Evolutionary conservation across 2,329 filamentous ascomycete genomes (phyloP).

Genomic region (Sporothrix pallida): DNA sequence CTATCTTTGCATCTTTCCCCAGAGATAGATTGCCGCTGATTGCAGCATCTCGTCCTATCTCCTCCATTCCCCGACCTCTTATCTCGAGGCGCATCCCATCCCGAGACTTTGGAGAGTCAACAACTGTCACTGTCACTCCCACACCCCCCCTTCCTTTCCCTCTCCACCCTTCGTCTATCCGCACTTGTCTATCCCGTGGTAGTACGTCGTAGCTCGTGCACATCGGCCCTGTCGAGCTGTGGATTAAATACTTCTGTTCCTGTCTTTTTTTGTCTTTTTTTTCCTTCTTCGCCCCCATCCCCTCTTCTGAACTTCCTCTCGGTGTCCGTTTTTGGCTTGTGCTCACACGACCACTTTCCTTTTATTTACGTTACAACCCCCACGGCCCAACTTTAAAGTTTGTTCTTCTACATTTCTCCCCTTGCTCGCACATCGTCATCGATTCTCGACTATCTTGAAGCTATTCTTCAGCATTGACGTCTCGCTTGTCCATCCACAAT

Average conservation of each 20-base stretch:
- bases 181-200: constrained; percentile 14
- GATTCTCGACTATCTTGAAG: not conserved
- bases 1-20: not conserved
- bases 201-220: not conserved
- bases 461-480: not conserved
- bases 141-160: not conserved
- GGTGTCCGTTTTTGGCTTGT: constrained; percentile 32
- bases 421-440: constrained; percentile 17
- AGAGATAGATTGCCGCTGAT: constrained; percentile 8
- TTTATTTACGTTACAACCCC: constrained; percentile 16
- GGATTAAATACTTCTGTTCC: constrained; percentile 16
- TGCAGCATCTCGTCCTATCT: constrained; percentile 2
- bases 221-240: not conserved
- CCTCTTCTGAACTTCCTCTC: constrained; percentile 16
- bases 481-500: not conserved
- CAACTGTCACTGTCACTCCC: not conserved
- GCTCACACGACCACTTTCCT: constrained; percentile 35
- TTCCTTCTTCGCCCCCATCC: not conserved
- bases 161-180: not conserved
- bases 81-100: constrained; percentile 24
- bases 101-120: not conserved
- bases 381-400: constrained; percentile 26
- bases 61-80: constrained; percentile 22
- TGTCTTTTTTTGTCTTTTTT: not conserved
- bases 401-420: constrained; percentile 14